Conservation (phyloP, 2,329 filamentous ascomycete genomes). For the Lachnellula occidentalis region DNA sequence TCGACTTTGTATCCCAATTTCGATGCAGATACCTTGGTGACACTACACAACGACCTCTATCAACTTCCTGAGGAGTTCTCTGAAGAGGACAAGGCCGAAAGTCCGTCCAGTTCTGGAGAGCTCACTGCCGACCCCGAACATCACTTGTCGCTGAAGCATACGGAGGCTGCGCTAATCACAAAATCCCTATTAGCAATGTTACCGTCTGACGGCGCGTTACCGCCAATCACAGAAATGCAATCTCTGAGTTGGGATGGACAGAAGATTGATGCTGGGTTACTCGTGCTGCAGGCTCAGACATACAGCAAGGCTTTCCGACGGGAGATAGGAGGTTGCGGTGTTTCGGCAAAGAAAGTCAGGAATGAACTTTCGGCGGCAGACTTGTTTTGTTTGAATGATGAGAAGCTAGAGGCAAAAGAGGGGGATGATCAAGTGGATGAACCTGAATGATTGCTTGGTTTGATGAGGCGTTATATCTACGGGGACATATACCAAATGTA, state of each 20-base stretch:
- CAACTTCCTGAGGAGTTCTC: constrained; percentile 64
- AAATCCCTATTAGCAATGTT: constrained; percentile 47
- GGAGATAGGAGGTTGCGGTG: constrained; percentile 60
- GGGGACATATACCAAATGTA: not conserved
- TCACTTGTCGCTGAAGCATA: constrained; percentile 23
- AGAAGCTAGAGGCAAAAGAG: not conserved
- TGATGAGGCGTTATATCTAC: not conserved
- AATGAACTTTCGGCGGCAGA: constrained; percentile 15
- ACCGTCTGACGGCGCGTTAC: constrained; percentile 39
- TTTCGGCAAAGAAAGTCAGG: constrained; percentile 12
- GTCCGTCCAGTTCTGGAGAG: constrained; percentile 9
- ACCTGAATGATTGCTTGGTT: too few species aligned
- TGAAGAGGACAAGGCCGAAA: constrained; percentile 20
- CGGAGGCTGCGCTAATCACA: constrained; percentile 37
- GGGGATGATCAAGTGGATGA: not conserved
- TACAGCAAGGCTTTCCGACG: constrained; percentile 56
- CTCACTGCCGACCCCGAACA: constrained; percentile 26
- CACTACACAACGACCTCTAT: constrained; percentile 71
- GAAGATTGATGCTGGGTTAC: constrained; percentile 33
- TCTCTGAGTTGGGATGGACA: constrained; percentile 61
- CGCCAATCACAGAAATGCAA: constrained; percentile 45
- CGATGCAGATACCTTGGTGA: constrained; percentile 49
- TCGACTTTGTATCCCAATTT: constrained; percentile 72
- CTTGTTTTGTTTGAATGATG: constrained; percentile 27
- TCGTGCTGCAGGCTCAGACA: constrained; percentile 41